Base-by-base conservation (phyloP, 805 yeast species). In the Suhomyces sp. region DNA sequence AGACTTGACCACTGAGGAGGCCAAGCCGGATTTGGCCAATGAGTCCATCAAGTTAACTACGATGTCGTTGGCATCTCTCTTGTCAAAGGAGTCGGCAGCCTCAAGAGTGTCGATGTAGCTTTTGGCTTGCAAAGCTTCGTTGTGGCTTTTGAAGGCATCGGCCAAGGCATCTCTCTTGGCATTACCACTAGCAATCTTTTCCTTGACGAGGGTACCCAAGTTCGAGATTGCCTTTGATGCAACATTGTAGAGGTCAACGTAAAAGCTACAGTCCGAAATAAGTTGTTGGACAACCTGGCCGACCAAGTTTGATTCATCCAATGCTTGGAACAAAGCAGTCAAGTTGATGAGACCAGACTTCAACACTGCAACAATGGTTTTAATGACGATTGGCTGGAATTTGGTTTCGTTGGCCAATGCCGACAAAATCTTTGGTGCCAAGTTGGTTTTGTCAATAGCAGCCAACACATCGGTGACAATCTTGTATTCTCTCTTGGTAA, bases 11-110 rank as follows among this genome's bases (percentile, higher is more conserved):
- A 74, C 76, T 24, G 71, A 68, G 23, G 70, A 54, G 6, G 73
- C 78, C 54, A 74, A 71, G n/a, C 79, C 79, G 13, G 78, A 73
- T 31, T 64, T 53, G 24, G 65, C 74, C 59, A 74, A 67, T n/a
- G 77, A 72, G 53, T 74, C 71, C 58, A 74, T 69, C 49, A 74
- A 61, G 48, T 72, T 71, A 31, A 66, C 65, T 12, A 73, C 65
- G 26, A 74, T 62, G 10, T 61, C 61, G 52, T 69, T 60, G 17
- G 60, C 49, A 46, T 54, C 58, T 51, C 60, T 50, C 53, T 55
- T 59, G 33, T 54, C 55, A 13, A 54, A n/a, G 5, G 40, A 19
- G 10, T 49, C 58, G 3, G 10, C 22, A 36, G 41, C 5, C n/a
- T 36, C 42, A n/a, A 46, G 19, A 5, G 38, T 42, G 5, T 53